Evolutionary conservation across 306 rosid species (phyloP).

Genomic region (Vachellia pachyceras): DNA sequence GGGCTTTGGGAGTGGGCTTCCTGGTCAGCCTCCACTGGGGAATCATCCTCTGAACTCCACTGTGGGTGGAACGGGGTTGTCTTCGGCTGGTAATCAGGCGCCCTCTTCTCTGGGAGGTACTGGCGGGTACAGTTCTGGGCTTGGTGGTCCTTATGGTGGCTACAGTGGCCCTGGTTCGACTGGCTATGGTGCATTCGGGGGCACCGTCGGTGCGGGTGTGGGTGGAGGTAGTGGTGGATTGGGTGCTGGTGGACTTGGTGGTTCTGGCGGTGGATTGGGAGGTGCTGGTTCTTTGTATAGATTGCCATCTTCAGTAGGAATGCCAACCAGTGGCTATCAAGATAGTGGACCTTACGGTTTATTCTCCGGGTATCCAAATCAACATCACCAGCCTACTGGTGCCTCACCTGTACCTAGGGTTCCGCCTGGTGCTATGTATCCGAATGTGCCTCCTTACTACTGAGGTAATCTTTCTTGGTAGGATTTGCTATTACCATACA

Average conservation of each 20-base stretch:
- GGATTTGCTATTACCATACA: neutral
- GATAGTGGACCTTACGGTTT: constrained; percentile 73
- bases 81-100: constrained; percentile 54
- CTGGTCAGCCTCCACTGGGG: constrained; percentile 70
- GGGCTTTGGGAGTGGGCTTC: constrained; percentile 68
- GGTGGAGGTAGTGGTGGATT: constrained; percentile 19
- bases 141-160: constrained; percentile 70
- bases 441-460: constrained; percentile 80
- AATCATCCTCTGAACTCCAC: constrained; percentile 63
- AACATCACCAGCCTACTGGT: constrained; percentile 77
- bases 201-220: constrained; percentile 24
- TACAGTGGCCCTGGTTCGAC: constrained; percentile 56
- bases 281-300: constrained; percentile 74
- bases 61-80: constrained; percentile 36
- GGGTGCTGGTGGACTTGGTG: constrained; percentile 44
- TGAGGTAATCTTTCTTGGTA: constrained; percentile 61
- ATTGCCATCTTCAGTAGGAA: constrained; percentile 72
- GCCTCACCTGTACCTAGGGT: constrained; percentile 80
- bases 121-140: constrained; percentile 62
- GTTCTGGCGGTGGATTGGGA: constrained; percentile 42
- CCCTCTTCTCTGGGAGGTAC: constrained; percentile 59
- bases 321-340: constrained; percentile 76
- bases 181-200: constrained; percentile 44
- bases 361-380: constrained; percentile 73
- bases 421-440: constrained; percentile 90